Evolutionary conservation across 331 rosid species (phyloP), one percentile per base, ranked within the genome.

Genomic region (Prunus yedoensis): DNA sequence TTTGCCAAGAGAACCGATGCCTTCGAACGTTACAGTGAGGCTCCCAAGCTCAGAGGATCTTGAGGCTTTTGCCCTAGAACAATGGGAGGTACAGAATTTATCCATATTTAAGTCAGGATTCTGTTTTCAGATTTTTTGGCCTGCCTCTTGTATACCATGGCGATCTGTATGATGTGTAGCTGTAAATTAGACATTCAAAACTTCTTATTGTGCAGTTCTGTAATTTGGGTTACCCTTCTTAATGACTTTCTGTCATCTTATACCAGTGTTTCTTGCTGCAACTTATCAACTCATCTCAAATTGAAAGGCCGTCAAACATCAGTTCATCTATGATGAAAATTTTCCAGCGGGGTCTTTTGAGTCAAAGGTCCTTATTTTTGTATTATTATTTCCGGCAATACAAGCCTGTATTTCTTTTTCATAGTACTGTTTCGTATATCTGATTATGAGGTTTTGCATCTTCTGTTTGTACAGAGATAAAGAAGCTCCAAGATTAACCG

Each of bases 1-100:
- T 85, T 89, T 94, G 87, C 96, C 96, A 2, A 85, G 99, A 89
- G 94, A 94, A 82, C 89, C 97, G 38, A 92, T 94, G 96, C 91
- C 97, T 81, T 81, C 93, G 64, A 88, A 88, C 82, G 78, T 90
- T 52, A 89, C 97, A 45, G 99, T 82, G 83, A 90, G 93, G 84
- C 97, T 90, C 57, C 97, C 94, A 56, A 92, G 89, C 84, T 75
- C 79, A 57, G 96, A 89, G 81, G 93, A 92, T 23, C 95, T 94
- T 66, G 92, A 94, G 80, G 89, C 78, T 79, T 92, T 86, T 86
- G 97, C 97, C 78, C 87, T 81, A 6, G 82, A 83, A 66, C 93
- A 92, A 70, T 94, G 99, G 97, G 99, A 94, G 99, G 97, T 94
- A 73, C 38, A 62, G 41, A 71, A 23, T 57, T 73, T 52, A 60